A percentile compares a stretch with the other conserved stretches of the same genome.
Conservation (phyloP, 2,329 filamentous ascomycete genomes). For the Aspergillus ustus region DNA sequence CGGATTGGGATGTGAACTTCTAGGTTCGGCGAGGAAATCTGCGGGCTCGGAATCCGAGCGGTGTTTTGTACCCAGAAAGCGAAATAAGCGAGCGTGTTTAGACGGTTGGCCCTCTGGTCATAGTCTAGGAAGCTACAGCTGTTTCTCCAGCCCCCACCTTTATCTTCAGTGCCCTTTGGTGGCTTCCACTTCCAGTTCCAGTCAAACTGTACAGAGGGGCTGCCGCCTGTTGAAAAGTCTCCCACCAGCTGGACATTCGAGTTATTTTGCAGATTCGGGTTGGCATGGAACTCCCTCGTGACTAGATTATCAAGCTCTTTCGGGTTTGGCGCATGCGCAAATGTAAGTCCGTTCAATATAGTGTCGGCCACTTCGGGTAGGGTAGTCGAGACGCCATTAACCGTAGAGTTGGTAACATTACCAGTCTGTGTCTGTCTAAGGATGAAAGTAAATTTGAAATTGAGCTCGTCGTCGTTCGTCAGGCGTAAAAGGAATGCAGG, state of each 20-base stretch:
- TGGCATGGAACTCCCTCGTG: constrained; percentile 92
- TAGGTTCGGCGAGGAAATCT: constrained; percentile 72
- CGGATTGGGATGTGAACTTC: constrained; percentile 74
- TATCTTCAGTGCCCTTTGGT: constrained; percentile 79
- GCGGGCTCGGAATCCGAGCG: constrained; percentile 55
- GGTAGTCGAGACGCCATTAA: constrained; percentile 56
- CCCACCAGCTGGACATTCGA: constrained; percentile 95
- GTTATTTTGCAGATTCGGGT: constrained; percentile 97
- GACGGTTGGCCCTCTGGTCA: constrained; percentile 84
- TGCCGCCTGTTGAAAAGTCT: constrained; percentile 84
- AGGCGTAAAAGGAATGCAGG: constrained; percentile 86
- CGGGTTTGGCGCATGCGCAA: constrained; percentile 82
- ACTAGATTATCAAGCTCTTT: constrained; percentile 92
- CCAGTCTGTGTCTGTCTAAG: constrained; percentile 61
- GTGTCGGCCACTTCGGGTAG: constrained; percentile 66
- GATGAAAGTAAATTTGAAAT: constrained; percentile 90
- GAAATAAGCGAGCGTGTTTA: constrained; percentile 89
- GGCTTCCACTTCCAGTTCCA: constrained; percentile 98
- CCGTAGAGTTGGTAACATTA: constrained; percentile 56
- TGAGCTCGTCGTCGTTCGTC: constrained; percentile 86
- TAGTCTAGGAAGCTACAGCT: constrained; percentile 98
- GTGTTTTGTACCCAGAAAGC: constrained; percentile 91
- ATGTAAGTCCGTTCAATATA: constrained; percentile 84
- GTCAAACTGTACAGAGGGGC: constrained; percentile 80
- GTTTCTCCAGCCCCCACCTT: constrained; percentile 91